A percentile compares a stretch with the other conserved stretches of the same genome.
phyloP scores from a whole-genome alignment of 2,329 filamentous ascomycete genomes.

The Fusarium dimerum region DNA sequence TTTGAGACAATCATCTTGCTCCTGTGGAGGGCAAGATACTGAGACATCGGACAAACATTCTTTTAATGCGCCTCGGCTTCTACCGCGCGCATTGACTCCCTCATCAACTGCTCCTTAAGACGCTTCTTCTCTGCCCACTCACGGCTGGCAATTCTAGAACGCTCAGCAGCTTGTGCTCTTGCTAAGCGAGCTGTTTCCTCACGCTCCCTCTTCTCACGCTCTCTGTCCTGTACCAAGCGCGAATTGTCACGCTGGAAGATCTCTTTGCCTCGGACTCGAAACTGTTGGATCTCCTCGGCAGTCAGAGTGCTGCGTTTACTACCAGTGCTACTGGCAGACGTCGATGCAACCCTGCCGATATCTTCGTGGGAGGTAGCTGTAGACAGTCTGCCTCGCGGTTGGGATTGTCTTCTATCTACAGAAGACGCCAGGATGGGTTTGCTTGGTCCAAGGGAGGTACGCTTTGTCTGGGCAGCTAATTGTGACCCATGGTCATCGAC shows the following conservation, averaged over 20 bases:
- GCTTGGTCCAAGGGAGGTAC: conserved; percentile 23
- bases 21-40: background rate
- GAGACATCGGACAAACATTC: background rate
- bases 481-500: conserved; percentile 23
- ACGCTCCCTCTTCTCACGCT: conserved; percentile 55
- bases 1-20: background rate
- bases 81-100: conserved; percentile 7
- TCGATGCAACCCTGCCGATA: conserved; percentile 44
- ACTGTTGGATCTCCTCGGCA: conserved; percentile 50
- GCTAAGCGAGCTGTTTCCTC: conserved; percentile 56
- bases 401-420: conserved; percentile 12
- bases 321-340: conserved; percentile 45
- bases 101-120: conserved; percentile 37
- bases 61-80: background rate
- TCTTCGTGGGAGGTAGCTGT: conserved; percentile 24
- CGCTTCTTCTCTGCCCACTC: conserved; percentile 64
- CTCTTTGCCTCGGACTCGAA: conserved; percentile 54
- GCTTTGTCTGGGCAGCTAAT: conserved; percentile 23
- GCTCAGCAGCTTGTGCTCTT: conserved; percentile 61
- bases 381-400: conserved; percentile 31
- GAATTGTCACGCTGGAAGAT: conserved; percentile 54
- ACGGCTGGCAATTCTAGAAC: conserved; percentile 58
- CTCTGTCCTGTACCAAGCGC: conserved; percentile 45
- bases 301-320: conserved; percentile 52
- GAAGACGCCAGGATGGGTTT: conserved; percentile 2